A percentile compares a stretch with the other conserved stretches of the same genome.
Conservation (phyloP, 2,329 filamentous ascomycete species). For the Talaromyces sp. region DNA sequence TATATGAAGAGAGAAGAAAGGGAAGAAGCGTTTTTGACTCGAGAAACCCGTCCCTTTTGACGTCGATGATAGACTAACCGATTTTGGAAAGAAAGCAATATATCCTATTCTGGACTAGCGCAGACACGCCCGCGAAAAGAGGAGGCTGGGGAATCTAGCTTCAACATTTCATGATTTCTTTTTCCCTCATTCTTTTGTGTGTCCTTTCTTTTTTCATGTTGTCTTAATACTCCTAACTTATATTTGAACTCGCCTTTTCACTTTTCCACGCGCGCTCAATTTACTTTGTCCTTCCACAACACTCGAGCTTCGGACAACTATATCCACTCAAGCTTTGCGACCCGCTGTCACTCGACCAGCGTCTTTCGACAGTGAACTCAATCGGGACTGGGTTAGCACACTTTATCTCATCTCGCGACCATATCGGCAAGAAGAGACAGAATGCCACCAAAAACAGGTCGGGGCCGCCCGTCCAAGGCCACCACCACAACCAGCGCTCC, state of each 20-base stretch:
- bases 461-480: slow-evolving; percentile 23
- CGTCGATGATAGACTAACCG: background rate
- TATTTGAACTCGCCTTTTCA: background rate
- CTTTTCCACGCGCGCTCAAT: background rate
- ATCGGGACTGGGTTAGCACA: background rate
- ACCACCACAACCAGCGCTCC: slow-evolving; percentile 8
- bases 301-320: background rate
- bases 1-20: background rate
- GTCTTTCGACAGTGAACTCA: background rate
- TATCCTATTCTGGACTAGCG: slow-evolving; percentile 8
- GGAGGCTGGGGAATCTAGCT: slow-evolving; percentile 14
- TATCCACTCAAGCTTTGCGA: background rate
- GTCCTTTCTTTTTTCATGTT: background rate
- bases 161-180: slow-evolving; percentile 9
- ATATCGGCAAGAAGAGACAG: background rate
- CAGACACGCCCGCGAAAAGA: slow-evolving; percentile 4
- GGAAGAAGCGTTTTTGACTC: background rate
- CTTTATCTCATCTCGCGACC: background rate
- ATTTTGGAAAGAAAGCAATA: slow-evolving; percentile 8
- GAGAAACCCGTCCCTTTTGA: background rate
- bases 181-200: slow-evolving; percentile 1
- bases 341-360: background rate
- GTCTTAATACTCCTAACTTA: background rate
- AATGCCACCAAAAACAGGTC: slow-evolving; percentile 33
- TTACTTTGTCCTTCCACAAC: background rate